Conservation (phyloP, 2,329 filamentous ascomycete genomes). For the Coniochaeta sp. region DNA sequence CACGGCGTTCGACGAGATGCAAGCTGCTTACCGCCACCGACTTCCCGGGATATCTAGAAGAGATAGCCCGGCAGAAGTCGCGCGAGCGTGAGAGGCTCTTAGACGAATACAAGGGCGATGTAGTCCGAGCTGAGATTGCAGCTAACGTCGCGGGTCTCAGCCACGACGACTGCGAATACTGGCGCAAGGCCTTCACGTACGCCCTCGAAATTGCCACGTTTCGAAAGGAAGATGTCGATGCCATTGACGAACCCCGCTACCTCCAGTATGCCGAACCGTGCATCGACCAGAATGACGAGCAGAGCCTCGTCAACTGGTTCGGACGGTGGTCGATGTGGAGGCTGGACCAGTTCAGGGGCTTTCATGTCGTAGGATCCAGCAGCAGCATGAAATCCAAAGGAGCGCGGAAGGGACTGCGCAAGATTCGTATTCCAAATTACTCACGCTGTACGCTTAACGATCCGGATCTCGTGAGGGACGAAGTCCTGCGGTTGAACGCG, state of each 20-base stretch:
- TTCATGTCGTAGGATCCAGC: constrained; percentile 46
- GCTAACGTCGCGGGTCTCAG: constrained; percentile 21
- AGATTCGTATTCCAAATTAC: constrained; percentile 29
- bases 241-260: constrained; percentile 26
- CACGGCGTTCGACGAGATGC: constrained; percentile 10
- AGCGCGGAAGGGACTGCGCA: constrained; percentile 18
- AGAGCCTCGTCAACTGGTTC: constrained; percentile 57
- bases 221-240: constrained; percentile 12
- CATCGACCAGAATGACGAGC: constrained; percentile 53
- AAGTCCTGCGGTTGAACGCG: constrained; percentile 8
- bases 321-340: constrained; percentile 47
- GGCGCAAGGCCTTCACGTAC: constrained; percentile 11
- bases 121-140: constrained; percentile 13
- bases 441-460: constrained; percentile 24
- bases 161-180: constrained; percentile 12
- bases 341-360: constrained; percentile 44
- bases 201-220: constrained; percentile 17
- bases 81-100: constrained; percentile 12
- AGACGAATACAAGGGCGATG: constrained; percentile 11
- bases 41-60: constrained; percentile 26
- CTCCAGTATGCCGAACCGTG: constrained; percentile 37
- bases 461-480: constrained; percentile 23
- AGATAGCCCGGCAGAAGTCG: constrained; percentile 26
- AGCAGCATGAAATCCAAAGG: constrained; percentile 12
- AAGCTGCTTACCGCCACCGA: constrained; percentile 28